These are phyloP conservation scores for Talaromyces sp. DNA, from an alignment of 2,329 filamentous ascomycete genomes.

Conservation along the genomic window DNA sequence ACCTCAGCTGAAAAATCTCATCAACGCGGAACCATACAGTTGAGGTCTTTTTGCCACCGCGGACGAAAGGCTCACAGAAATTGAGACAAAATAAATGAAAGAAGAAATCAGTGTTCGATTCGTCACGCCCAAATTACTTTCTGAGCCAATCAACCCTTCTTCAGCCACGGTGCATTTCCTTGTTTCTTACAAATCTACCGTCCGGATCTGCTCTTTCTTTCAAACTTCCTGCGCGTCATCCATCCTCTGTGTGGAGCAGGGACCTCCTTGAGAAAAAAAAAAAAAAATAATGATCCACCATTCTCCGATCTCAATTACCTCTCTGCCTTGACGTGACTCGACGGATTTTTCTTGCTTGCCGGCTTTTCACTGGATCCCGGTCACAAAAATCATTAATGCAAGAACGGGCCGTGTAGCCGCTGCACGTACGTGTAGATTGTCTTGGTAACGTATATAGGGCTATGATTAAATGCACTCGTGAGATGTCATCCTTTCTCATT, in stretches of 20 bases:
- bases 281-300: background rate
- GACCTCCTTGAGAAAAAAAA: background rate
- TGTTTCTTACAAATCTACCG: background rate
- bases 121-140: background rate
- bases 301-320: background rate
- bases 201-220: background rate
- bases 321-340: background rate
- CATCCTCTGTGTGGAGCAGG: background rate
- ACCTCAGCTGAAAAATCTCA: slow-evolving; percentile 1
- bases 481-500: background rate
- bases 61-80: background rate
- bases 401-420: slow-evolving; percentile 16
- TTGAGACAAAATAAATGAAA: no score
- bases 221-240: slow-evolving; percentile 1
- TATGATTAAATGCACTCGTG: background rate
- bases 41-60: background rate
- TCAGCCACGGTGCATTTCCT: slow-evolving; percentile 7
- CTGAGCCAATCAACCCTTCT: background rate
- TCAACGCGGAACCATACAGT: background rate
- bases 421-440: slow-evolving; percentile 9
- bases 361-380: slow-evolving; percentile 9
- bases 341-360: background rate
- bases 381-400: slow-evolving; percentile 7
- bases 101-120: background rate
- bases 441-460: background rate